phyloP scores from a whole-genome alignment of 2,329 filamentous ascomycete species.

The Trichoderma sp. region DNA sequence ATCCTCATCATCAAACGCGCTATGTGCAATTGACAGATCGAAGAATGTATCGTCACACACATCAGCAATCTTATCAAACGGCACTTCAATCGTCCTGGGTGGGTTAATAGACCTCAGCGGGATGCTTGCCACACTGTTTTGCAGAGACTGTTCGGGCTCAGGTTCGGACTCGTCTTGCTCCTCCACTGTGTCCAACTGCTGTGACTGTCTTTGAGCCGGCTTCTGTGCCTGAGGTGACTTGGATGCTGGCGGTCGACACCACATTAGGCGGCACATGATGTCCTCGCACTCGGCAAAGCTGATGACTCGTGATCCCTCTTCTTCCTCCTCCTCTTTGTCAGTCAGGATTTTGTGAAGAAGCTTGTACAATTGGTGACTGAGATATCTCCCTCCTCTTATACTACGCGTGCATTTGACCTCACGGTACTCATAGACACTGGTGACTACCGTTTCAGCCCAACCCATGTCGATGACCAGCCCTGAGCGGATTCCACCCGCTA shows the following conservation, averaged over 20 bases:
- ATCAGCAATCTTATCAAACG: conserved; percentile 68
- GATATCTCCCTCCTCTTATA: conserved; percentile 68
- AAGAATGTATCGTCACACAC: conserved; percentile 77
- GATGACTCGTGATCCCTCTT: conserved; percentile 40
- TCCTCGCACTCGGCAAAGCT: conserved; percentile 82
- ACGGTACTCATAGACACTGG: conserved; percentile 85
- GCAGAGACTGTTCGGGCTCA: conserved; percentile 32
- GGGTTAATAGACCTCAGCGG: conserved; percentile 47
- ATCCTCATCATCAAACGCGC: conserved; percentile 77
- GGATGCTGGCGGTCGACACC: conserved; percentile 57
- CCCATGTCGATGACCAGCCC: conserved; percentile 86
- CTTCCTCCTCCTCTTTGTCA: conserved; percentile 33
- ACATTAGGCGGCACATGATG: conserved; percentile 69
- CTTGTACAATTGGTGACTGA: conserved; percentile 68
- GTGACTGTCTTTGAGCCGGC: conserved; percentile 38
- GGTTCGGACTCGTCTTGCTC: conserved; percentile 56
- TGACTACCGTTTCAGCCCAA: conserved; percentile 86
- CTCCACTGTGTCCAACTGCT: conserved; percentile 48
- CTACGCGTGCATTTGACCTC: conserved; percentile 71
- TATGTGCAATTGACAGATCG: conserved; percentile 52
- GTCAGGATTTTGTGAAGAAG: conserved; percentile 46
- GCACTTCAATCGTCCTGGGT: conserved; percentile 59
- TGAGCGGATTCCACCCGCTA: conserved; percentile 81
- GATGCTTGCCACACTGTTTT: conserved; percentile 39
- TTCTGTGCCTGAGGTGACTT: conserved; percentile 29